phyloP scores from a whole-genome alignment of 2,329 filamentous ascomycete species.

The Trematosphaeria pertusa region DNA sequence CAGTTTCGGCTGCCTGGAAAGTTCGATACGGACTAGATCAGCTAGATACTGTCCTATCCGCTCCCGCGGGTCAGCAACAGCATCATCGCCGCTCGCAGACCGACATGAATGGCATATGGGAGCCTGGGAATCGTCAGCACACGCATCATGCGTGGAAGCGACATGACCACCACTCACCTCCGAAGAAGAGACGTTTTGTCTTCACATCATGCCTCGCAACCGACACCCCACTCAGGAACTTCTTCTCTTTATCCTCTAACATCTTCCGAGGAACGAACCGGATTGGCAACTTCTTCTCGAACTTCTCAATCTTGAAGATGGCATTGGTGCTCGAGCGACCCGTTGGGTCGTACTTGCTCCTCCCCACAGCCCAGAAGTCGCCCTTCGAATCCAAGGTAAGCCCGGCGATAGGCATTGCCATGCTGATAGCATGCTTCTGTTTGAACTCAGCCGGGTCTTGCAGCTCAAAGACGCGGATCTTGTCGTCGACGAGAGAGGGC shows the following conservation, averaged over 20 bases:
- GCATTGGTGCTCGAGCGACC: slow-evolving; percentile 3
- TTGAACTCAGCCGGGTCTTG: not conserved
- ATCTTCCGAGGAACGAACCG: slow-evolving; percentile 5
- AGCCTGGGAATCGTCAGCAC: too few species aligned
- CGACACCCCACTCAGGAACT: slow-evolving; percentile 1
- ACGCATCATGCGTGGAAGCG: too few species aligned
- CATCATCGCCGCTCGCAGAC: too few species aligned
- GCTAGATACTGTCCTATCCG: too few species aligned
- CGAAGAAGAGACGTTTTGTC: too few species aligned
- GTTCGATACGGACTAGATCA: too few species aligned
- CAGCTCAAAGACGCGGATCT: slow-evolving; percentile 14
- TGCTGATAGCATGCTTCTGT: slow-evolving; percentile 7
- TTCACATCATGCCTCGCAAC: slow-evolving; percentile 11
- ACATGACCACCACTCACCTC: too few species aligned
- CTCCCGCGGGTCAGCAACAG: too few species aligned
- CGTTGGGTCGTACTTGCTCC: slow-evolving; percentile 9
- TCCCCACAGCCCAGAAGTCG: slow-evolving; percentile 16
- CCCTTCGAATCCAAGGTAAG: slow-evolving; percentile 10
- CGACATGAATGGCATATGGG: too few species aligned
- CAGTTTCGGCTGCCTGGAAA: too few species aligned
- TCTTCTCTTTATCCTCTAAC: slow-evolving; percentile 10
- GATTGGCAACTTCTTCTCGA: not conserved
- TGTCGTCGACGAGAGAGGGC: slow-evolving; percentile 8
- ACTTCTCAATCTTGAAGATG: slow-evolving; percentile 14
- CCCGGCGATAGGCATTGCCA: slow-evolving; percentile 13